Evolutionary conservation across 129 eudicot genomes (phyloP).

Genomic region (Dittrichia graveolens): DNA sequence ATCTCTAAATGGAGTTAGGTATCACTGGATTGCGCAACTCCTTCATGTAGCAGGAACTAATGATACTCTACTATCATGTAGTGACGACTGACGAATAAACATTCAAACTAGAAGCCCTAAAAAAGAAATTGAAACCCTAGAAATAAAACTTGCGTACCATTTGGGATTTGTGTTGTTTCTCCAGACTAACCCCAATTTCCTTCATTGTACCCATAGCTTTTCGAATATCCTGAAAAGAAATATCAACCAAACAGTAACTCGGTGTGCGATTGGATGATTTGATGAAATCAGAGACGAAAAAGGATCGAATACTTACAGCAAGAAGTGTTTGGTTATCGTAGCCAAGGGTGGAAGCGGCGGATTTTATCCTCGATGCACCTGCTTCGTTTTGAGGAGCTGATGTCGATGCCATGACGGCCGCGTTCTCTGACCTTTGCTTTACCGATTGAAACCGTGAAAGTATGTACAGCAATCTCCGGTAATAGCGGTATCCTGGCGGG

Average conservation of each 20-base stretch:
- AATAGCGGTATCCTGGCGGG: constrained; percentile 34
- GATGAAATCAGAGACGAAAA: not conserved
- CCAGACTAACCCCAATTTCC: constrained; percentile 71
- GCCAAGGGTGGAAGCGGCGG: constrained; percentile 45
- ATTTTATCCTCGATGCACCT: constrained; percentile 42
- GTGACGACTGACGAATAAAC: not conserved
- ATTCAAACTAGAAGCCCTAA: constrained; percentile 24
- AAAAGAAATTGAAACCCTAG: constrained; percentile 28
- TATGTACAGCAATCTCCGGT: not conserved
- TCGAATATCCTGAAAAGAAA: constrained; percentile 60
- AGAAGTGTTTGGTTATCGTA: constrained; percentile 65
- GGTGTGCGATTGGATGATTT: not conserved
- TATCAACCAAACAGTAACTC: not conserved
- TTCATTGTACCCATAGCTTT: constrained; percentile 57
- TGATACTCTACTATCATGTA: not conserved
- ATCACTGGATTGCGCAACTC: not conserved
- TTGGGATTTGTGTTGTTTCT: constrained; percentile 51
- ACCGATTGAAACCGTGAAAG: constrained; percentile 4
- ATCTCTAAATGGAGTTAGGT: not conserved
- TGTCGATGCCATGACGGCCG: constrained; percentile 67
- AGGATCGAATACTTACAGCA: constrained; percentile 37
- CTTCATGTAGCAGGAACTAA: not conserved
- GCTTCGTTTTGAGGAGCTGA: constrained; percentile 49
- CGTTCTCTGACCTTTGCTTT: constrained; percentile 14
- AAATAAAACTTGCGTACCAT: constrained; percentile 39